Base-by-base conservation (phyloP, 225 moss, liverwort and hornwort genomes). In the Bryoerythrophyllum caledonicum region DNA sequence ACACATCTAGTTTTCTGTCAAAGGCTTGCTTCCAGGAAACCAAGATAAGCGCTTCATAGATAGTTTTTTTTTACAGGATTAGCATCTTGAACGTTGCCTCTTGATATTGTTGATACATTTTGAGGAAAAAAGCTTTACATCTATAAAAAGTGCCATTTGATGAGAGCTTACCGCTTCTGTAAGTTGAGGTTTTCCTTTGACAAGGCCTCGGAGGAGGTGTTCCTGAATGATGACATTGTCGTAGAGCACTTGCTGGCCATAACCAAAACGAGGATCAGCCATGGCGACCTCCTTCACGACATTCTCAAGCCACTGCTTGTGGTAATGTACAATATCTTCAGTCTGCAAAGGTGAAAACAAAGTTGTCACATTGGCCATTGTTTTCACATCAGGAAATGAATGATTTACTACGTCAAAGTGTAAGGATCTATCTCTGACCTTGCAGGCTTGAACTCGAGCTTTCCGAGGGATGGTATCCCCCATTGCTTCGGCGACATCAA, bases 221-320 rank as follows among this genome's bases (percentile, higher is more conserved):
- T 85, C 71, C 61, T 85, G 59, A 64, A 88, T 88, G 51, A 68
- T 44, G 19, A 67, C 28, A 74, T 66, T 80, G 63, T 88, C 85
- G 63, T 85, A 88, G 66, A 80, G 78, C 48, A 85, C 73, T 73
- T 59, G 75, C 46, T 80, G 88, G 58, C 88, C 85, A 54, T 25
- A 66, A 40, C 80, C 82, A 59, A 68, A 76, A 55, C 60, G 78
- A 73, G 78, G 66, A 58, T 48, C 60, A 63, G 88, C 78, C 80
- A 88, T 88, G 2, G 82, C 80, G n/a, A 82, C 88, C 41, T 76
- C 79, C 41, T 85, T 75, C 56, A 88, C 82, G 38, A 74, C 68
- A 23, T 78, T 65, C 66, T 88, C 85, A 67, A 88, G 77, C 67
- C 76, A 76, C 64, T 80, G 69, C 57, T 70, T 70, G 54, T 78